Percentiles rank a stretch among this genome's conserved stretches.
phyloP scores from a whole-genome alignment of 2,329 filamentous ascomycete species.

The Talaromyces marneffei region DNA sequence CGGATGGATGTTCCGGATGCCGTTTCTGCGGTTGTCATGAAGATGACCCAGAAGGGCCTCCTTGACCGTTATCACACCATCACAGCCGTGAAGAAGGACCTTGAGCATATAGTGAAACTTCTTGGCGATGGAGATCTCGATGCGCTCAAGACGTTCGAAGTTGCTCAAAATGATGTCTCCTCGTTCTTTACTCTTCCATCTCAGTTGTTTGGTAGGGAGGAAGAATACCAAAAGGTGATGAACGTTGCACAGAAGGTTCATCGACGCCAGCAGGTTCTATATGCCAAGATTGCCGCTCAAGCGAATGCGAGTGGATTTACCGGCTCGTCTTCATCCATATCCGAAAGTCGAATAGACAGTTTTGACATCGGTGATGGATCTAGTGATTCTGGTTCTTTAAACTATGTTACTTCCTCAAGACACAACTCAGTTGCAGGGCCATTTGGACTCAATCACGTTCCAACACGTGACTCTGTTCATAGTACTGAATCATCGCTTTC shows the following conservation, averaged over 20 bases:
- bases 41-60: slow-evolving; percentile 85
- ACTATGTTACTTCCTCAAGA: slow-evolving; percentile 30
- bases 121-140: slow-evolving; percentile 68
- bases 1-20: slow-evolving; percentile 80
- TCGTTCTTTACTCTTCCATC: slow-evolving; percentile 86
- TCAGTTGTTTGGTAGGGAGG: slow-evolving; percentile 70
- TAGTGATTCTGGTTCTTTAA: slow-evolving; percentile 48
- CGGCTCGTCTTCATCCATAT: slow-evolving; percentile 50
- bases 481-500: slow-evolving; percentile 32
- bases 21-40: slow-evolving; percentile 75
- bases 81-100: slow-evolving; percentile 76
- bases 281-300: slow-evolving; percentile 28
- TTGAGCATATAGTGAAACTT: slow-evolving; percentile 66
- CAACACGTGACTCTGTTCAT: slow-evolving; percentile 31
- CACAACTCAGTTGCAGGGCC: slow-evolving; percentile 32
- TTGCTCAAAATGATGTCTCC: slow-evolving; percentile 80
- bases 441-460: slow-evolving; percentile 25
- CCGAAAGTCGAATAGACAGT: slow-evolving; percentile 46
- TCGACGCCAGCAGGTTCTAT: slow-evolving; percentile 51
- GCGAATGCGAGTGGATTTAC: slow-evolving; percentile 38
- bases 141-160: slow-evolving; percentile 65
- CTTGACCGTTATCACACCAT: slow-evolving; percentile 84
- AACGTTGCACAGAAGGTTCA: slow-evolving; percentile 71
- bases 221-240: slow-evolving; percentile 65
- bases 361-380: slow-evolving; percentile 49